A percentile compares a stretch with the other conserved stretches of the same genome.
phyloP scores from a whole-genome alignment of 1,284 basidiomycete genomes.

The Trametes sp. region DNA sequence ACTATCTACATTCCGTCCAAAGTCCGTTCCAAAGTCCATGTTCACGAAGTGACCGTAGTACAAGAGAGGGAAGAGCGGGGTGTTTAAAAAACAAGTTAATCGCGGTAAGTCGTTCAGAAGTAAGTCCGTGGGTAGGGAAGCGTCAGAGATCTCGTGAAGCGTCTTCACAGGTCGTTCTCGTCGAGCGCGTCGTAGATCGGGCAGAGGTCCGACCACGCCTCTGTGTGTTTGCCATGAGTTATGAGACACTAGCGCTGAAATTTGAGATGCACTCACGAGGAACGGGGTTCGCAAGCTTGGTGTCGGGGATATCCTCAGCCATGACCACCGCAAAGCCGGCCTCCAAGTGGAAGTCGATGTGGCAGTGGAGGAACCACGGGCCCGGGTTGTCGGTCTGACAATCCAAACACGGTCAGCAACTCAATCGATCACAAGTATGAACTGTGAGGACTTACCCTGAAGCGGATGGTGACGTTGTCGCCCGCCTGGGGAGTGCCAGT shows the following conservation, averaged over 20 bases:
- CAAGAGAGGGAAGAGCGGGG: not conserved
- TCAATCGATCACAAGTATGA: not conserved
- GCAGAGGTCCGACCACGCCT: slow-evolving; percentile 33
- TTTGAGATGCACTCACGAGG: slow-evolving; percentile 21
- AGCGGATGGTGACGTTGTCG: slow-evolving; percentile 42
- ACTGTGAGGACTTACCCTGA: slow-evolving; percentile 27
- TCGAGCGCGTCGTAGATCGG: slow-evolving; percentile 29
- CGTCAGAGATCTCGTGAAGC: not conserved
- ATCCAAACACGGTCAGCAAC: not conserved
- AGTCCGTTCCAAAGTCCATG: slow-evolving; percentile 4
- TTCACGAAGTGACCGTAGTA: slow-evolving; percentile 13
- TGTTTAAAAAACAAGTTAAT: not conserved
- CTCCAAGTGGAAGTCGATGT: slow-evolving; percentile 35
- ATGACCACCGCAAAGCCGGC: slow-evolving; percentile 34
- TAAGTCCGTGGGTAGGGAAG: not conserved
- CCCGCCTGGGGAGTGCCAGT: slow-evolving; percentile 24
- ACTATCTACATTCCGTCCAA: not conserved
- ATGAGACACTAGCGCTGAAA: not conserved
- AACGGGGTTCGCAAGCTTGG: slow-evolving; percentile 14
- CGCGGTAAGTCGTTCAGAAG: not conserved
- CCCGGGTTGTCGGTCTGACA: slow-evolving; percentile 37
- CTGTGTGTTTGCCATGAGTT: slow-evolving; percentile 18
- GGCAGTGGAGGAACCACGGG: slow-evolving; percentile 38
- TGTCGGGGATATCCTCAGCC: slow-evolving; percentile 29
- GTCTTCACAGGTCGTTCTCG: slow-evolving; percentile 23